These are phyloP conservation scores for Tolypocladium amazonense DNA, from an alignment of 2,329 filamentous ascomycete species.

Conservation along the genomic window DNA sequence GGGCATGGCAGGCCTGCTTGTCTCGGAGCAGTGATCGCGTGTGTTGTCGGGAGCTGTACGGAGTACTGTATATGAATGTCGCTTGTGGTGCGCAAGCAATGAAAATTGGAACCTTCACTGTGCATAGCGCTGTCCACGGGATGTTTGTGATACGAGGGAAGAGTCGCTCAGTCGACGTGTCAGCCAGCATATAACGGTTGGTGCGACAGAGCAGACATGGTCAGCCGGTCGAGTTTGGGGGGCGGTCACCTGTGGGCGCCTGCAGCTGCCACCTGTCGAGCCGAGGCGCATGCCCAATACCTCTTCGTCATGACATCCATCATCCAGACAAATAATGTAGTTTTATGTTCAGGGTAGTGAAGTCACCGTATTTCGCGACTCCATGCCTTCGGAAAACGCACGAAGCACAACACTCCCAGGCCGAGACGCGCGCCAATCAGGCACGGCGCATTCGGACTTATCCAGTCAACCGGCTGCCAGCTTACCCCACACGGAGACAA, in stretches of 20 bases:
- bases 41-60: neutral
- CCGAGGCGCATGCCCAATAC: neutral
- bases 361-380: too few relatives aligned
- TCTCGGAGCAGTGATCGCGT: slow-evolving; percentile 36
- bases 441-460: neutral
- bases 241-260: neutral
- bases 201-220: neutral
- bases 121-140: neutral
- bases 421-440: neutral
- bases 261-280: neutral
- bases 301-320: neutral
- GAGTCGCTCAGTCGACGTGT: neutral
- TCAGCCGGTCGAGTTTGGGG: neutral
- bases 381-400: too few relatives aligned
- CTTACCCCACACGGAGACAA: neutral
- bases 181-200: neutral
- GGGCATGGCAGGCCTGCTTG: slow-evolving; percentile 58
- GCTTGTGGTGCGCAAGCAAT: neutral
- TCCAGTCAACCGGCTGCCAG: neutral
- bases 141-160: neutral
- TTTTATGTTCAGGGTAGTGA: too few relatives aligned
- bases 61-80: neutral
- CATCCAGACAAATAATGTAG: neutral
- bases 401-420: too few relatives aligned
- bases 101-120: neutral